phyloP scores from a whole-genome alignment of 768 basidiomycete species.

The Imleria badia region DNA sequence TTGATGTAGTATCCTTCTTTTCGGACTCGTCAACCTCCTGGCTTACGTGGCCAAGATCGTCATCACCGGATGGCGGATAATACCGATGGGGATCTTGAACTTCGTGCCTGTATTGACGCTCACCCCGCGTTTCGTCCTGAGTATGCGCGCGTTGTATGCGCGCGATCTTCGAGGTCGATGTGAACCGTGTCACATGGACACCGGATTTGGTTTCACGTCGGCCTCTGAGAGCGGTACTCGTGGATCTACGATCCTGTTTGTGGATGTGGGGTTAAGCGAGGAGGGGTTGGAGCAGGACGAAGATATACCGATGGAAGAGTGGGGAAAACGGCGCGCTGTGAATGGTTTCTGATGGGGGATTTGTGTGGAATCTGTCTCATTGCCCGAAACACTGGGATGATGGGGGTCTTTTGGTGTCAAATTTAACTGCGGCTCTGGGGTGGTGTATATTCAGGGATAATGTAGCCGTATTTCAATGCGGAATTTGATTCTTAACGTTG shows the following conservation, averaged over 20 bases:
- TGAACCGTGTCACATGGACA: neutral
- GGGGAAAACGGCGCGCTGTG: neutral
- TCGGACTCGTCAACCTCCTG: neutral
- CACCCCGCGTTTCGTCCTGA: conserved; percentile 7
- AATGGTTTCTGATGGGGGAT: neutral
- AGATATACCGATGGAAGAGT: neutral
- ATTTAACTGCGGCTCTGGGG: too few relatives aligned
- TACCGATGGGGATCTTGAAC: neutral
- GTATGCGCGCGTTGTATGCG: conserved; percentile 2
- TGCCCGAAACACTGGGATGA: too few relatives aligned
- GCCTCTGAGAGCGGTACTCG: too few relatives aligned
- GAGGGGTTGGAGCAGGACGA: neutral
- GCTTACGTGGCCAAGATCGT: neutral
- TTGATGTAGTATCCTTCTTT: neutral
- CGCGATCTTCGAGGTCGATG: neutral
- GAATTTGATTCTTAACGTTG: too few relatives aligned
- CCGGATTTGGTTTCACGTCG: neutral
- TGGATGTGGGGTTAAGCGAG: neutral
- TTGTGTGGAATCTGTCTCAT: too few relatives aligned
- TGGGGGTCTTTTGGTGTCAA: too few relatives aligned
- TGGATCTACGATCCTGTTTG: neutral
- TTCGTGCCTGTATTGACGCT: conserved; percentile 8
- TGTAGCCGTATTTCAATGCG: too few relatives aligned
- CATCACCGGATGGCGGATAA: neutral
- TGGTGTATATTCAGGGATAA: too few relatives aligned